Evolutionary conservation across 495 filamentous ascomycete species (phyloP).

Genomic region (Penicillium desertorum): DNA sequence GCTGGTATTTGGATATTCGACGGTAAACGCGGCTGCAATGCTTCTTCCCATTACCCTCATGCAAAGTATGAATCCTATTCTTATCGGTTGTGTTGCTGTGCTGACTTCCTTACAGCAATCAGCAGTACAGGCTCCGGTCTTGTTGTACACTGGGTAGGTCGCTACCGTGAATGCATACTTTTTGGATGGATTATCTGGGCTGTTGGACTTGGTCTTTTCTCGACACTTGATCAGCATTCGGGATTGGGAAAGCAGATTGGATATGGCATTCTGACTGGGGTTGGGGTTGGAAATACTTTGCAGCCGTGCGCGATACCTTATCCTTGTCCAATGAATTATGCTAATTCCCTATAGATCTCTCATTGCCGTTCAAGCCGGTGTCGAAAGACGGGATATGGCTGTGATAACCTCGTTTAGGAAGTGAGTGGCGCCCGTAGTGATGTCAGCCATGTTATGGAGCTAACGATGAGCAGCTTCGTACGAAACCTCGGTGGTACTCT

Average conservation of each 20-base stretch:
- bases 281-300: slow-evolving; percentile 54
- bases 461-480: slow-evolving; percentile 44
- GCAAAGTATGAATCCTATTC: slow-evolving; percentile 39
- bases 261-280: slow-evolving; percentile 51
- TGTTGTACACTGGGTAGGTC: slow-evolving; percentile 52
- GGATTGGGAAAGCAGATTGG: slow-evolving; percentile 55
- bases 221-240: slow-evolving; percentile 49
- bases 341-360: slow-evolving; percentile 31
- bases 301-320: slow-evolving; percentile 41
- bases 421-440: slow-evolving; percentile 29
- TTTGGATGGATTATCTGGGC: slow-evolving; percentile 55
- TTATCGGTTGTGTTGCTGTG: neutral
- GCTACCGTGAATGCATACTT: slow-evolving; percentile 53
- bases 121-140: slow-evolving; percentile 54
- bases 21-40: slow-evolving; percentile 52
- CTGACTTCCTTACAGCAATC: slow-evolving; percentile 29
- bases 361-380: slow-evolving; percentile 54
- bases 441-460: neutral
- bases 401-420: slow-evolving; percentile 55
- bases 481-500: slow-evolving; percentile 54
- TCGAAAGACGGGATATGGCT: slow-evolving; percentile 54
- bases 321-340: neutral
- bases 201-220: slow-evolving; percentile 53
- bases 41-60: slow-evolving; percentile 53
- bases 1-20: slow-evolving; percentile 52